Conservation (phyloP, 129 eudicot genomes). For the Deinandra increscens region DNA sequence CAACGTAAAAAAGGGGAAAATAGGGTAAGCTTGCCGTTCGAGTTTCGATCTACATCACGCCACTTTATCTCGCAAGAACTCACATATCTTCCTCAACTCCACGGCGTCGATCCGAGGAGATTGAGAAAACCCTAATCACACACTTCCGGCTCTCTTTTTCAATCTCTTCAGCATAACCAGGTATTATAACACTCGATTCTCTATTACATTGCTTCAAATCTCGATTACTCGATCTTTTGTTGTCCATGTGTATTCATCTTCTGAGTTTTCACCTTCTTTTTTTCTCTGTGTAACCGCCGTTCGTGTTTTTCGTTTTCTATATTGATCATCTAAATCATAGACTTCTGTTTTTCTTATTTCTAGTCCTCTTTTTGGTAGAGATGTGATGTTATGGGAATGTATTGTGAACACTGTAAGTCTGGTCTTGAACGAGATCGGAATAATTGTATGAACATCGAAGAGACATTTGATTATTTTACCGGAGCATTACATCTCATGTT, state of each 20-base stretch:
- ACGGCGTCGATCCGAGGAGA: constrained; percentile 69
- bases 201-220: not conserved
- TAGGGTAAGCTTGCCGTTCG: constrained; percentile 26
- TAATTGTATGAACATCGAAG: not conserved
- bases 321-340: not conserved
- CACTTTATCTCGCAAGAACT: constrained; percentile 22
- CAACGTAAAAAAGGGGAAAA: not conserved
- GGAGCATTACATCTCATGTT: too few relatives aligned
- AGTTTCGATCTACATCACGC: constrained; percentile 20
- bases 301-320: not conserved
- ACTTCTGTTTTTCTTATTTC: not conserved
- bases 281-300: constrained; percentile 1
- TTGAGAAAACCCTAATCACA: constrained; percentile 39
- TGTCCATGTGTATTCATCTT: not conserved
- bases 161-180: constrained; percentile 21
- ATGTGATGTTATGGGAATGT: not conserved
- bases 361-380: not conserved
- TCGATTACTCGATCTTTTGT: not conserved
- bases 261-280: not conserved
- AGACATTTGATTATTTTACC: not conserved
- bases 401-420: not conserved
- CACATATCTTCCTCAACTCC: constrained; percentile 41
- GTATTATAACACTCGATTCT: not conserved
- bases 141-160: constrained; percentile 4
- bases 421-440: not conserved